Conservation (phyloP, 2,329 filamentous ascomycete genomes). For the Calonectria pteridis region DNA sequence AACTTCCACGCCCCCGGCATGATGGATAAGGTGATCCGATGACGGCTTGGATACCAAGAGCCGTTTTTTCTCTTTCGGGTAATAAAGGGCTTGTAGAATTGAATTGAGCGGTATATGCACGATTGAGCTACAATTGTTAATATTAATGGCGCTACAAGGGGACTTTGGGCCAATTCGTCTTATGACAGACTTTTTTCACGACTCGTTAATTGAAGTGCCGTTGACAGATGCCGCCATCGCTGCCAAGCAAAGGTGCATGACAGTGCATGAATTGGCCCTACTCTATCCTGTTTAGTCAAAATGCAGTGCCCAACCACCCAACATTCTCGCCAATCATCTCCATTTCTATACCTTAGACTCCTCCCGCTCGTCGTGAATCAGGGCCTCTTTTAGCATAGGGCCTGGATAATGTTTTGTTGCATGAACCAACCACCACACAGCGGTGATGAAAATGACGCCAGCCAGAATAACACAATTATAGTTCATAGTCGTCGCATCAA, state of each 20-base stretch:
- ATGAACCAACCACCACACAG: conserved; percentile 36
- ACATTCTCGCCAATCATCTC: not conserved
- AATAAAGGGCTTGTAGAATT: not conserved
- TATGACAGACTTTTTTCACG: not conserved
- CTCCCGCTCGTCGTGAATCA: conserved; percentile 4
- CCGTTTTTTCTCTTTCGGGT: not conserved
- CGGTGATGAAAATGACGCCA: conserved; percentile 33
- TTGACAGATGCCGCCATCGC: not conserved
- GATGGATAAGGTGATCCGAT: not conserved
- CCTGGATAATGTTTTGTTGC: conserved; percentile 38
- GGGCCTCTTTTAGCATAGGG: conserved; percentile 27
- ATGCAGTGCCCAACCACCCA: not conserved
- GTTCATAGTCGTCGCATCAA: conserved; percentile 42
- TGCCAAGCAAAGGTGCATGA: not conserved
- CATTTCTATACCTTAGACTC: not conserved
- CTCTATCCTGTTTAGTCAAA: conserved; percentile 1
- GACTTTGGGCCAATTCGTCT: not conserved
- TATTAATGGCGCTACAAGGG: not conserved
- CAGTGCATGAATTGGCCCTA: not conserved
- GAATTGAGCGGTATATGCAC: not conserved
- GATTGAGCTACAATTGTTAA: not conserved
- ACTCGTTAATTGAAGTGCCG: not conserved
- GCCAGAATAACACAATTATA: conserved; percentile 42
- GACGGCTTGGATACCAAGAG: not conserved
- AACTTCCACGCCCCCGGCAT: not conserved